Evolutionary conservation across 2,329 filamentous ascomycete species (phyloP).

Genomic region (Rutstroemia sp.): DNA sequence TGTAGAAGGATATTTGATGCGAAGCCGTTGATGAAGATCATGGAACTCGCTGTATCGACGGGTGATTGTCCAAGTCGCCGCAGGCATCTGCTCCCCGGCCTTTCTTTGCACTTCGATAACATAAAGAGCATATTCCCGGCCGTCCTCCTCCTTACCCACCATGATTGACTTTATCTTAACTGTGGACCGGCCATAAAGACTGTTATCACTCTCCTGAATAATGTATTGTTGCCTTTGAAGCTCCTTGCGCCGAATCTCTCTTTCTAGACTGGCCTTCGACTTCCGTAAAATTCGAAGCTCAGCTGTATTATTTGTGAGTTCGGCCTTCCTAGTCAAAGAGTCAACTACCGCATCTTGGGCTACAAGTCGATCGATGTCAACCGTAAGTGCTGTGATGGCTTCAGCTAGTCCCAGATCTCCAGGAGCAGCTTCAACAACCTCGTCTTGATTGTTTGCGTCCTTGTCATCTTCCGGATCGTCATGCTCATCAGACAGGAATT

Average conservation of each 20-base stretch:
- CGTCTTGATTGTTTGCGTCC: conserved; percentile 61
- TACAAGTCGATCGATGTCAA: conserved; percentile 81
- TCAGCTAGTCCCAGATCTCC: conserved; percentile 90
- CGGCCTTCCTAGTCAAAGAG: conserved; percentile 85
- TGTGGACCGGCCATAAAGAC: conserved; percentile 83
- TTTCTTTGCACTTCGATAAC: conserved; percentile 85
- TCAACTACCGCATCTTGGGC: conserved; percentile 89
- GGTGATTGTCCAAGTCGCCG: conserved; percentile 90
- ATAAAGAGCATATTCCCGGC: conserved; percentile 88
- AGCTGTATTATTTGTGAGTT: conserved; percentile 92
- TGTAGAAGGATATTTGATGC: conserved; percentile 78
- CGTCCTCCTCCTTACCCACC: conserved; percentile 85
- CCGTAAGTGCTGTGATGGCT: conserved; percentile 80
- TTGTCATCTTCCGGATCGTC: conserved; percentile 57
- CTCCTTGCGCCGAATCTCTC: conserved; percentile 90
- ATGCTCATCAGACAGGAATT: conserved; percentile 77
- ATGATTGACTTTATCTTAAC: conserved; percentile 89
- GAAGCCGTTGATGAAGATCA: conserved; percentile 83
- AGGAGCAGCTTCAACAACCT: conserved; percentile 88
- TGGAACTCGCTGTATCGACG: conserved; percentile 95
- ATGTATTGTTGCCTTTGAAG: conserved; percentile 95
- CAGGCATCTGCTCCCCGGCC: conserved; percentile 91
- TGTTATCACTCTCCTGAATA: conserved; percentile 96
- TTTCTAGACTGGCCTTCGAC: conserved; percentile 84
- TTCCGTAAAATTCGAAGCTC: conserved; percentile 89